Base-by-base conservation (phyloP, 2,329 filamentous ascomycete species). In the Elsinoe ampelina region DNA sequence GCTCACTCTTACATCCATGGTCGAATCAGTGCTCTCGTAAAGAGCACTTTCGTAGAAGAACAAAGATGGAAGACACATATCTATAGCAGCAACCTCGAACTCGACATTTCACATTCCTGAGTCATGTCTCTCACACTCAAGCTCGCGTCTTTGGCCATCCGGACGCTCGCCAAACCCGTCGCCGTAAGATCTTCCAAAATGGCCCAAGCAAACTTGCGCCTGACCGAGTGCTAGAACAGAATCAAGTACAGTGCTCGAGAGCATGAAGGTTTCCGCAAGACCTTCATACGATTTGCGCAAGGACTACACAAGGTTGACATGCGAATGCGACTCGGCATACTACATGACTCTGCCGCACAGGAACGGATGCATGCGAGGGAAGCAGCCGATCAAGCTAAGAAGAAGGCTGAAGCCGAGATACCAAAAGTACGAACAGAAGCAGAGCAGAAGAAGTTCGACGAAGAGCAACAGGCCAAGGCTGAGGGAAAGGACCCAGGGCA, bases 211-310 rank as follows among this genome's bases (percentile, higher is more conserved):
- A 61, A 35, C 36, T 56, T 19, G 52, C 22, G 60, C 26, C 13
- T 60, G 48, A 50, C 45, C 17, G 6, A 12, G 15, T 13, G 17
- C 17, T 66, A 86, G 83, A 85, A 83, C 64, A 76, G 77, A 67
- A 84, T 87, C 68, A 86, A 86, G 69, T 75, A 75, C 55, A 82
- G 85, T 71, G 83, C 83, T 17, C 80, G 80, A 63, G 83, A 87
- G 68, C 83, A 86, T 75, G 81, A 85, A 55, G 75, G 78, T 10
- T 87, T 86, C 67, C 79, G 83, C 47, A 72, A 72, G 47, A 66
- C 82, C 59, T 86, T 83, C 65, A 75, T 86, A 60, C 72, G 71
- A 50, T 79, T 84, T 63, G 84, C 84, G 8, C 83, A 87, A 66
- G 69, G 74, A 8, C 75, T 87, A 32, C 83, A 87, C 67, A 75